Evolutionary conservation across 2,329 filamentous ascomycete species (phyloP).

Genomic region (Penicillium polonicum): DNA sequence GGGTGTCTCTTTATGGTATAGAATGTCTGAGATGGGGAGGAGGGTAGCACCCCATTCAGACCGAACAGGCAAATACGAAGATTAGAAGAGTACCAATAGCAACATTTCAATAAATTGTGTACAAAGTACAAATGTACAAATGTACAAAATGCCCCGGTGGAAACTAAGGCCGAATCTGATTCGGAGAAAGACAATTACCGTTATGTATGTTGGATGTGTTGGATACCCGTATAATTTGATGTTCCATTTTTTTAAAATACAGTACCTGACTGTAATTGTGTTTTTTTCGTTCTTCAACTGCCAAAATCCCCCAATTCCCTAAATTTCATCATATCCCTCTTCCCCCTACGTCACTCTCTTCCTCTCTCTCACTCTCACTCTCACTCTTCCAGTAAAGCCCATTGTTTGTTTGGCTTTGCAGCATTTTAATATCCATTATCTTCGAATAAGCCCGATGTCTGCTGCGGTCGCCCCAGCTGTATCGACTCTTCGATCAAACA

Average conservation of each 20-base stretch:
- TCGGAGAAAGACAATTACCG: not conserved
- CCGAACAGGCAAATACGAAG: not conserved
- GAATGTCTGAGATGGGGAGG: not conserved
- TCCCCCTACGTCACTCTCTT: slow-evolving; percentile 42
- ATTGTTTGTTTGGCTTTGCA: slow-evolving; percentile 22
- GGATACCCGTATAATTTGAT: not conserved
- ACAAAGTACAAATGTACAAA: no score
- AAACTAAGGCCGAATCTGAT: not conserved
- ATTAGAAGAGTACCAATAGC: not conserved
- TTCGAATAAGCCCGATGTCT: slow-evolving; percentile 34
- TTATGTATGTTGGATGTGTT: not conserved
- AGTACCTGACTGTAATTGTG: slow-evolving; percentile 1
- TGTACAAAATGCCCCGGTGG: not conserved
- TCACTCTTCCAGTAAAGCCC: slow-evolving; percentile 17
- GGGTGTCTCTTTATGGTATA: not conserved
- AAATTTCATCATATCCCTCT: slow-evolving; percentile 33
- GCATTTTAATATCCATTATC: slow-evolving; percentile 14
- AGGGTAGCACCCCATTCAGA: not conserved
- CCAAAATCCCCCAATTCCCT: slow-evolving; percentile 24
- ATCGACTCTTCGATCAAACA: slow-evolving; percentile 32
- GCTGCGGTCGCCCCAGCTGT: slow-evolving; percentile 40
- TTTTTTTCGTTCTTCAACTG: not conserved
- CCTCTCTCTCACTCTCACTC: slow-evolving; percentile 22
- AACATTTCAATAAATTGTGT: not conserved
- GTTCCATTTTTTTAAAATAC: not conserved